phyloP scores from a whole-genome alignment of 1,284 basidiomycete species.

The Volvariella volvacea region DNA sequence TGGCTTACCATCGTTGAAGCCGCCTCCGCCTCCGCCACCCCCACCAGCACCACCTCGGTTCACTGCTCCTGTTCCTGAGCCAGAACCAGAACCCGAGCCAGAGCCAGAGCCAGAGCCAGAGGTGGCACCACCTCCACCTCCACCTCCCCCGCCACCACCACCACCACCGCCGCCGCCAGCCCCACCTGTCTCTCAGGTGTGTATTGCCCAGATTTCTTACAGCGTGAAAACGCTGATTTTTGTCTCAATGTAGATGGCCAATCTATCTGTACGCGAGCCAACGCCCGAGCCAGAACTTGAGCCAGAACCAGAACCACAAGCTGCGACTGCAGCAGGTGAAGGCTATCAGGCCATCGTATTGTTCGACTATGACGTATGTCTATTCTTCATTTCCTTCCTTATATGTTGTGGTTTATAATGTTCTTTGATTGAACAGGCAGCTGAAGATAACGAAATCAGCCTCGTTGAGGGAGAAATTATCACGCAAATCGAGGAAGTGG shows the following conservation, averaged over 20 bases:
- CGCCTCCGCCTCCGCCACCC: constrained; percentile 24
- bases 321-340: constrained; percentile 29
- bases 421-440: constrained; percentile 35
- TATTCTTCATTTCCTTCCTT: background rate
- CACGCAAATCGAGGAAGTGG: constrained; percentile 77
- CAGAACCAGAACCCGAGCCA: constrained; percentile 27
- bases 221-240: background rate
- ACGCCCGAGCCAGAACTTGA: constrained; percentile 39
- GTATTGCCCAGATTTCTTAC: constrained; percentile 1
- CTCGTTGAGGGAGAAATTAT: constrained; percentile 79
- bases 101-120: constrained; percentile 20
- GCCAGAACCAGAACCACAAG: constrained; percentile 23
- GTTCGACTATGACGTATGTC: constrained; percentile 70
- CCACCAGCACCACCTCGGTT: constrained; percentile 21
- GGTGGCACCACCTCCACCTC: constrained; percentile 8
- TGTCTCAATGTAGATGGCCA: constrained; percentile 25
- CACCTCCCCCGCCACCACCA: constrained; percentile 21
- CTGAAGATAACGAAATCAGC: constrained; percentile 81
- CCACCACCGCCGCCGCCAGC: constrained; percentile 26
- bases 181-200: constrained; percentile 26
- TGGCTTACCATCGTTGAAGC: too few relatives aligned
- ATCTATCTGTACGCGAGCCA: constrained; percentile 28
- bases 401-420: background rate
- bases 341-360: constrained; percentile 59
- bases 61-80: constrained; percentile 21